Percentiles rank a stretch among this genome's conserved stretches.
phyloP scores from a whole-genome alignment of 2,329 filamentous ascomycete species.

The Dactylellina sp. region DNA sequence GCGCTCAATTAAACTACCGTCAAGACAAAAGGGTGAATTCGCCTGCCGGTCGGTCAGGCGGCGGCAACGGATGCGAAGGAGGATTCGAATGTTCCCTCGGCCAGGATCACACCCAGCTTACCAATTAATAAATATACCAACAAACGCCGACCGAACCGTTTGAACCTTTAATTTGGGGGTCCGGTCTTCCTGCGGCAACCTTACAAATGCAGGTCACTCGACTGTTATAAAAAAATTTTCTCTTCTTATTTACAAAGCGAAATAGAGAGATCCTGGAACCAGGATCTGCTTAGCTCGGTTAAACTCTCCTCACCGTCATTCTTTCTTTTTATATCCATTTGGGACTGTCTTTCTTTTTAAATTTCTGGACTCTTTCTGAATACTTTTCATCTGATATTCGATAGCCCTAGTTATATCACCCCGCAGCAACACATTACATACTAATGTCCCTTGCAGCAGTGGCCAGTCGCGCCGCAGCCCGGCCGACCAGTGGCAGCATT shows the following conservation, averaged over 20 bases:
- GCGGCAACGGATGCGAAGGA: conserved; percentile 43
- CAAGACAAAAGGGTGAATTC: conserved; percentile 1
- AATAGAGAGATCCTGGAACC: conserved; percentile 22
- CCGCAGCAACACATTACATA: conserved; percentile 18
- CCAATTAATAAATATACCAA: conserved; percentile 27
- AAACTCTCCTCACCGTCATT: conserved; percentile 26
- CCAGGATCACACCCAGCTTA: conserved; percentile 53
- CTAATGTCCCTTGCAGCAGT: conserved; percentile 50
- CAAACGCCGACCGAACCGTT: conserved; percentile 53
- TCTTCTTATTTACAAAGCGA: neutral
- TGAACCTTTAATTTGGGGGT: conserved; percentile 27
- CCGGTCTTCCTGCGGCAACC: conserved; percentile 25
- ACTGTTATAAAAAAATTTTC: conserved; percentile 16
- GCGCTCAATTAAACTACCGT: conserved; percentile 16
- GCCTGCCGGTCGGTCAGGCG: conserved; percentile 45
- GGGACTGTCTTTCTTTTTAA: conserved; percentile 19
- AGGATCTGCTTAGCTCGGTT: conserved; percentile 49
- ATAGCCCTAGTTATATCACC: conserved; percentile 13
- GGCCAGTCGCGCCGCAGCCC: conserved; percentile 42
- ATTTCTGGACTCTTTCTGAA: conserved; percentile 12
- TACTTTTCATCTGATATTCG: conserved; percentile 32
- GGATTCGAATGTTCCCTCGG: conserved; percentile 46
- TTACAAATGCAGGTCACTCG: conserved; percentile 50
- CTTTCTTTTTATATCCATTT: conserved; percentile 22
- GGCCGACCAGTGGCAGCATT: conserved; percentile 26